phyloP scores from a whole-genome alignment of 2,329 filamentous ascomycete species.

The Purpureocillium takamizusanense region DNA sequence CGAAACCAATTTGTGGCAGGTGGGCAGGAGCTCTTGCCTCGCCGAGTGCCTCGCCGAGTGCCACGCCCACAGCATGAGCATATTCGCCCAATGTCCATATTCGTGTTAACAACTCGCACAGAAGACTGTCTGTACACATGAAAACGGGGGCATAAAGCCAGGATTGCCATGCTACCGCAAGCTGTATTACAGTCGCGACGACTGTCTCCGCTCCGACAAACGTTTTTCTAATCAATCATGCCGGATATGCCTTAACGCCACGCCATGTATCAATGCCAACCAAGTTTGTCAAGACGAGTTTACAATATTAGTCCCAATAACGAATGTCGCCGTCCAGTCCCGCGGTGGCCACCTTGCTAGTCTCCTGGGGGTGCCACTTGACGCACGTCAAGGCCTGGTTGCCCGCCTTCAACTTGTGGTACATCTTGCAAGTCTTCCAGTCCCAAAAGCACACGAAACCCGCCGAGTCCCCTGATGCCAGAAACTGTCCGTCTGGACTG shows the following conservation, averaged over 20 bases:
- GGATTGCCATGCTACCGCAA: too few species aligned
- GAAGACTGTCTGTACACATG: too few species aligned
- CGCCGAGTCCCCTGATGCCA: slow-evolving; percentile 76
- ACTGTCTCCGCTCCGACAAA: too few species aligned
- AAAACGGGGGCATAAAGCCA: too few species aligned
- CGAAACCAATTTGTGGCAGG: too few species aligned
- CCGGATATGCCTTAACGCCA: background rate
- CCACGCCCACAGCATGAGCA: too few species aligned
- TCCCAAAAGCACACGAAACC: slow-evolving; percentile 97
- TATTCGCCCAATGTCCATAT: too few species aligned
- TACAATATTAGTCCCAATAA: slow-evolving; percentile 70
- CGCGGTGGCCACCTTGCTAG: slow-evolving; percentile 84
- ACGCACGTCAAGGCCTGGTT: slow-evolving; percentile 77
- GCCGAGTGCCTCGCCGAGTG: too few species aligned
- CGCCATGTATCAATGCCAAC: slow-evolving; percentile 1
- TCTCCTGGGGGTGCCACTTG: slow-evolving; percentile 97
- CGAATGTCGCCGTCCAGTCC: slow-evolving; percentile 82
- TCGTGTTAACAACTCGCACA: too few species aligned
- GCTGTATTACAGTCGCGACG: too few species aligned
- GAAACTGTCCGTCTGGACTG: slow-evolving; percentile 84
- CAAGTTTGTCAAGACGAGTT: background rate
- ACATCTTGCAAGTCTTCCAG: slow-evolving; percentile 99
- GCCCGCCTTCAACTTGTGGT: slow-evolving; percentile 84
- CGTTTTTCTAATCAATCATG: too few species aligned
- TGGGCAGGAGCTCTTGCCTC: too few species aligned